Percentiles rank a stretch among this genome's conserved stretches.
Conservation (phyloP, 1,284 basidiomycete genomes). For the Malassezia cuniculi region DNA sequence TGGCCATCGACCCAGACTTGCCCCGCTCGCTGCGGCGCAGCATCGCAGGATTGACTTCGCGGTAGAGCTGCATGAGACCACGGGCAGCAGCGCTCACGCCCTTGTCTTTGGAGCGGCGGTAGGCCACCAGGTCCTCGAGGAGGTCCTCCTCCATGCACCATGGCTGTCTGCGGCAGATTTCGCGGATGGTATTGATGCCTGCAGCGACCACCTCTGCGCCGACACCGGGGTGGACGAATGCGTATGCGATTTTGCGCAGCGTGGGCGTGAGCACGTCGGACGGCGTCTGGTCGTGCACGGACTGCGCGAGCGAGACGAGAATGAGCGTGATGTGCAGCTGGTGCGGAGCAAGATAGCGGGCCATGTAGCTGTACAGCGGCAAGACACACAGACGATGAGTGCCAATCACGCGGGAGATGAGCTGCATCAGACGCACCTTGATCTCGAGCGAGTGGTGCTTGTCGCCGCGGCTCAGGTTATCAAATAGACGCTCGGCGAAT, state of each 20-base stretch:
- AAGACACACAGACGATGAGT: constrained; percentile 84
- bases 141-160: constrained; percentile 91
- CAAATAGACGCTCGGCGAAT: constrained; percentile 87
- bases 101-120: constrained; percentile 89
- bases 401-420: constrained; percentile 88
- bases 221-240: constrained; percentile 96
- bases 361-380: constrained; percentile 90
- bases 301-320: constrained; percentile 86
- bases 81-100: constrained; percentile 75
- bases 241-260: constrained; percentile 77
- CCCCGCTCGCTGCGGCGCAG: constrained; percentile 70
- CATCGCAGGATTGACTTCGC: constrained; percentile 89
- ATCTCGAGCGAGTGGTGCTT: constrained; percentile 79
- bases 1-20: constrained; percentile 33
- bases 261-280: constrained; percentile 83
- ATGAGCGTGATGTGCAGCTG: constrained; percentile 89
- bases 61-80: constrained; percentile 77
- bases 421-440: constrained; percentile 93
- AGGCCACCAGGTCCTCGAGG: constrained; percentile 80
- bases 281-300: constrained; percentile 86
- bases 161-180: constrained; percentile 82
- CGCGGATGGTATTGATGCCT: constrained; percentile 84
- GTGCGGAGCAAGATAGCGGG: constrained; percentile 79
- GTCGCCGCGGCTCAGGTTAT: constrained; percentile 61
- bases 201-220: constrained; percentile 88